phyloP scores from a whole-genome alignment of 192 early-diverging fungal genomes.

The Glomus cerebriforme region DNA sequence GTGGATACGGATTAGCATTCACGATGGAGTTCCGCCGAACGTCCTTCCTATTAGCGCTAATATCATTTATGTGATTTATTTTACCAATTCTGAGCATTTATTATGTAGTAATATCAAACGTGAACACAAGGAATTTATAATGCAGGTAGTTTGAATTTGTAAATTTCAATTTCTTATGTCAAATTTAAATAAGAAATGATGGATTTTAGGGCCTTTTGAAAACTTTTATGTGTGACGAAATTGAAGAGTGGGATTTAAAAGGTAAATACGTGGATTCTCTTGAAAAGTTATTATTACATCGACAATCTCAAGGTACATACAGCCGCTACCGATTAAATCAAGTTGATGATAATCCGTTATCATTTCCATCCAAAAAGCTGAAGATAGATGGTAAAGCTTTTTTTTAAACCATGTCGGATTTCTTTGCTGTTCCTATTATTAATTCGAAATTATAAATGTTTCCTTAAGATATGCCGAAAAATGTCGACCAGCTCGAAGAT shows the following conservation, averaged over 20 bases:
- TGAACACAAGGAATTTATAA: slow-evolving; percentile 43
- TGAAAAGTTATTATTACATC: slow-evolving; percentile 41
- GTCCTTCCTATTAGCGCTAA: slow-evolving; percentile 36
- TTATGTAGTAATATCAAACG: slow-evolving; percentile 39
- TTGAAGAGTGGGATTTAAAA: slow-evolving; percentile 45
- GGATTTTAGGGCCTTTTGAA: slow-evolving; percentile 37
- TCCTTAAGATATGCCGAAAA: neutral
- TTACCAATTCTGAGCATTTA: slow-evolving; percentile 46
- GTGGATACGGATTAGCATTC: slow-evolving; percentile 51
- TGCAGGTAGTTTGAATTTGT: slow-evolving; percentile 37
- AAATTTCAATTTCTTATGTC: neutral
- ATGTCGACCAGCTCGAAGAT: neutral
- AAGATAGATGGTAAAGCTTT: slow-evolving; percentile 38
- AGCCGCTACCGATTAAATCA: slow-evolving; percentile 47
- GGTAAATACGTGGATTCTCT: slow-evolving; percentile 45
- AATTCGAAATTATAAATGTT: too few relatives aligned
- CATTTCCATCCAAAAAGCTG: slow-evolving; percentile 20
- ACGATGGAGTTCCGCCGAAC: slow-evolving; percentile 45
- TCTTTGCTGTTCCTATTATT: neutral
- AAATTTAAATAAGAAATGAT: neutral
- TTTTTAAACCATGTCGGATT: neutral
- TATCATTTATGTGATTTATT: slow-evolving; percentile 47
- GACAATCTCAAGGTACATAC: slow-evolving; percentile 46
- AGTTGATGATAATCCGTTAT: slow-evolving; percentile 47
- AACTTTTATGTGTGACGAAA: slow-evolving; percentile 36